Evolutionary conservation across 768 basidiomycete genomes (phyloP).

Genomic region (Macrolepiota albuminosa): DNA sequence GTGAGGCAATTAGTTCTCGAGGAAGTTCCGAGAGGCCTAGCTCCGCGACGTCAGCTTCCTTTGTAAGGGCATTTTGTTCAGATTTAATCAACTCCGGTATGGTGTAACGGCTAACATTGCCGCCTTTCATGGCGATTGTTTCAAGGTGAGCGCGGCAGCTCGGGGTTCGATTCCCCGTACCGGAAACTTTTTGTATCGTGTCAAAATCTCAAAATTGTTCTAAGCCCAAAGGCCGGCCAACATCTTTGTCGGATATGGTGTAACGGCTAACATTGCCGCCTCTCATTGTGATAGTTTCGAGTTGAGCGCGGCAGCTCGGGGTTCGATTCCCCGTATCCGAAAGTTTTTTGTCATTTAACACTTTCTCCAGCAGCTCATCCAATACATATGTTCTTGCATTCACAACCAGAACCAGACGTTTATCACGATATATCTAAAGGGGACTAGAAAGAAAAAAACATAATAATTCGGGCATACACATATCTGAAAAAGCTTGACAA

Average conservation of each 20-base stretch:
- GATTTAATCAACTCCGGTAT: conserved; percentile 29
- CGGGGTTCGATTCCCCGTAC: conserved; percentile 56
- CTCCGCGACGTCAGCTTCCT: too few relatives aligned
- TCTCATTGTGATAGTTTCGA: conserved; percentile 15
- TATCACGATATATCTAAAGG: not conserved
- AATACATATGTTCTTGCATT: not conserved
- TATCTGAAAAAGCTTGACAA: not conserved
- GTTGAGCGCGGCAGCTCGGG: conserved; percentile 44
- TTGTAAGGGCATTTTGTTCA: too few relatives aligned
- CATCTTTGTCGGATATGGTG: conserved; percentile 43
- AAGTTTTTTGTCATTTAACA: not conserved
- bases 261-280: conserved; percentile 67
- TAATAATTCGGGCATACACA: not conserved
- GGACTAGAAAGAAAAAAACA: not conserved
- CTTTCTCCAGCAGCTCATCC: too few relatives aligned
- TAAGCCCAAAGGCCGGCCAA: too few relatives aligned
- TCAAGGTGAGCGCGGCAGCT: conserved; percentile 34
- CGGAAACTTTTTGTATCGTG: conserved; percentile 10
- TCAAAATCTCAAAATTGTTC: not conserved
- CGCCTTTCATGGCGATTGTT: conserved; percentile 31
- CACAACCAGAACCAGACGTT: not conserved
- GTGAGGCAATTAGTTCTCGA: too few relatives aligned
- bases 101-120: conserved; percentile 68
- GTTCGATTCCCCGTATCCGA: conserved; percentile 51
- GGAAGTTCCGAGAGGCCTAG: too few relatives aligned